Percentiles rank a stretch among this genome's conserved stretches.
Evolutionary conservation across 1,284 basidiomycete genomes (phyloP).

Genomic region (Ustilago cynodontis): DNA sequence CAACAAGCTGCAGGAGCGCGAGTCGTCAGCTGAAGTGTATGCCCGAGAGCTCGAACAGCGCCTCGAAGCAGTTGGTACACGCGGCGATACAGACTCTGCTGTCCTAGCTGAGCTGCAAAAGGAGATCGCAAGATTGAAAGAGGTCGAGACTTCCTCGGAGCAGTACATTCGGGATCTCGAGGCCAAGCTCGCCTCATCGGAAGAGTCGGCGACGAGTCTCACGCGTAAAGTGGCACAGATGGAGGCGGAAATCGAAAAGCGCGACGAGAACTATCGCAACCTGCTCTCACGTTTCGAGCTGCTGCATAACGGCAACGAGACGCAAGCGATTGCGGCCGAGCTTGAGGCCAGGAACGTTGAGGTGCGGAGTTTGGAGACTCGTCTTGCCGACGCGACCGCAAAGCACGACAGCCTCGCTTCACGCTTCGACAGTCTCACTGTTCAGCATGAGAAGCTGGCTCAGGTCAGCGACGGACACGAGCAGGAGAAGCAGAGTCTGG

Average conservation of each 20-base stretch:
- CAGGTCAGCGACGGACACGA: slow-evolving; percentile 22
- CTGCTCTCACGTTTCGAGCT: slow-evolving; percentile 81
- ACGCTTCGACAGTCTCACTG: slow-evolving; percentile 28
- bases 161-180: slow-evolving; percentile 93
- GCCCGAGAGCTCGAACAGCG: slow-evolving; percentile 91
- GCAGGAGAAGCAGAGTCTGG: slow-evolving; percentile 40
- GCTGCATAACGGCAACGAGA: slow-evolving; percentile 73
- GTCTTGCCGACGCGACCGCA: slow-evolving; percentile 25
- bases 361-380: slow-evolving; percentile 80
- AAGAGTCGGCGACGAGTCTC: slow-evolving; percentile 80
- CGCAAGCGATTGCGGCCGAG: slow-evolving; percentile 74
- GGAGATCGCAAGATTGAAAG: slow-evolving; percentile 83
- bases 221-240: slow-evolving; percentile 80
- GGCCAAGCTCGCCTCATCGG: slow-evolving; percentile 80
- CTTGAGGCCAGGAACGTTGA: slow-evolving; percentile 82
- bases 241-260: slow-evolving; percentile 81
- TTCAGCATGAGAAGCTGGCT: slow-evolving; percentile 30
- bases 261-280: slow-evolving; percentile 77
- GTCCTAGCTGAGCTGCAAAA: slow-evolving; percentile 84
- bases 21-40: slow-evolving; percentile 91
- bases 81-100: slow-evolving; percentile 79
- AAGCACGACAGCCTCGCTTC: slow-evolving; percentile 36
- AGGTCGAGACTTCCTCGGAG: slow-evolving; percentile 79
- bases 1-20: slow-evolving; percentile 85
- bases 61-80: slow-evolving; percentile 84